Evolutionary conservation across 768 basidiomycete species (phyloP).

Genomic region (Termitomyces sp.): DNA sequence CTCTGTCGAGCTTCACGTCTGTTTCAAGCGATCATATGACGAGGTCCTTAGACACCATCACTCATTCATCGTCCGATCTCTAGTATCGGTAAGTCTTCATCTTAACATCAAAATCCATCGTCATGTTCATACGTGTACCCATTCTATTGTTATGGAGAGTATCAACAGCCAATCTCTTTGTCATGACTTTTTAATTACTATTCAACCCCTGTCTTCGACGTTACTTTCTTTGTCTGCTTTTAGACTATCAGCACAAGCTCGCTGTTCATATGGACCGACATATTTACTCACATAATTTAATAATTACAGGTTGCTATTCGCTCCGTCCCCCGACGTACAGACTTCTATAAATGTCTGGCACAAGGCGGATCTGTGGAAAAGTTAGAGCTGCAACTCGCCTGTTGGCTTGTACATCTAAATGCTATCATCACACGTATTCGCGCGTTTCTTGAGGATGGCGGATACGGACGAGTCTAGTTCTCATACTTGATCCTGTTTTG

Average conservation of each 20-base stretch:
- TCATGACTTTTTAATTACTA: too few species aligned
- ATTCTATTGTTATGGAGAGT: background rate
- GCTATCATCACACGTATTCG: constrained; percentile 43
- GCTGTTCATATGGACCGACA: background rate
- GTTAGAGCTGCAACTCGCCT: constrained; percentile 45
- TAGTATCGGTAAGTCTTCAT: constrained; percentile 46
- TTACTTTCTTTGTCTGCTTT: background rate
- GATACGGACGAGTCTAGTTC: constrained; percentile 42
- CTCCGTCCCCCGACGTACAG: constrained; percentile 52
- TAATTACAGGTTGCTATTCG: constrained; percentile 46
- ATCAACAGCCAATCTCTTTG: background rate
- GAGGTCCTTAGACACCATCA: constrained; percentile 62
- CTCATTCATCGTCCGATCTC: constrained; percentile 57
- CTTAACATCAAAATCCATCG: constrained; percentile 3
- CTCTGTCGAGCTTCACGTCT: constrained; percentile 49
- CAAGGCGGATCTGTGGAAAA: constrained; percentile 51
- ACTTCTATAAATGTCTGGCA: constrained; percentile 59
- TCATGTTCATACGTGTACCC: background rate
- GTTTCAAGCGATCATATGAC: constrained; percentile 71
- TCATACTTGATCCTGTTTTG: too few species aligned
- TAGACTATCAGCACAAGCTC: background rate
- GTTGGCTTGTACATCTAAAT: constrained; percentile 59
- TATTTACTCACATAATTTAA: background rate
- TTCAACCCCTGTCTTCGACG: background rate
- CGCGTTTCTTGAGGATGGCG: constrained; percentile 46